phyloP scores from a whole-genome alignment of 805 yeast genomes.

The Lipomyces yamanashiensis region DNA sequence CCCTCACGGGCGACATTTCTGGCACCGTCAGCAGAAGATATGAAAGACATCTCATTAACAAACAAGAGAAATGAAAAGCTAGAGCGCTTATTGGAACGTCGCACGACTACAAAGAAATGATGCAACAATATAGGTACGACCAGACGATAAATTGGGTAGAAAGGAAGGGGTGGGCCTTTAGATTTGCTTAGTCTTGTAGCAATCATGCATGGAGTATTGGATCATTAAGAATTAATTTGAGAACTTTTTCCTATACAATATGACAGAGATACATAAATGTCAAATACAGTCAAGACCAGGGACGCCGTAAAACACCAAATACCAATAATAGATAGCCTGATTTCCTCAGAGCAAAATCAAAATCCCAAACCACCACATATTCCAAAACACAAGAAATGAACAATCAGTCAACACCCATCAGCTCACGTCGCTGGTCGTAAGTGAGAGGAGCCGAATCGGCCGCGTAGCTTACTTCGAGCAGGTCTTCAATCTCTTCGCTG shows the following conservation, averaged over 20 bases:
- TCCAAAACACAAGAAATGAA: background rate
- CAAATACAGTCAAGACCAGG: background rate
- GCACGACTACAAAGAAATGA: conserved; percentile 6
- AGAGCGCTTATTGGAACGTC: conserved; percentile 14
- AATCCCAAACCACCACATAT: background rate
- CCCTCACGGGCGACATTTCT: conserved; percentile 12
- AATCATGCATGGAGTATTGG: too few relatives aligned
- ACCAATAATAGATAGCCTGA: background rate
- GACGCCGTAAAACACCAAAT: background rate
- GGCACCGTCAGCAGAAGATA: conserved; percentile 26
- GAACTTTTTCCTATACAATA: too few relatives aligned
- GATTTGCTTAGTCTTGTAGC: too few relatives aligned
- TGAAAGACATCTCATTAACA: conserved; percentile 12
- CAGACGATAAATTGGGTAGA: too few relatives aligned
- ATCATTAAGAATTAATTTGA: too few relatives aligned
- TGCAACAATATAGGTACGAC: too few relatives aligned
- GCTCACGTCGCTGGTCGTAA: conserved; percentile 26
- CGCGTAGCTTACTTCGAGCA: conserved; percentile 35
- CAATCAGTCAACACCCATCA: conserved; percentile 14
- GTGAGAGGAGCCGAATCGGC: conserved; percentile 37
- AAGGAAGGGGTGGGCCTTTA: too few relatives aligned
- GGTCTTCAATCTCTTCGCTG: conserved; percentile 44
- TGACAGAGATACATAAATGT: background rate
- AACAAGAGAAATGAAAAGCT: conserved; percentile 19
- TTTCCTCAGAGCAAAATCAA: background rate